Evolutionary conservation across 768 basidiomycete genomes (phyloP).

Genomic region (Hysterangium stoloniferum): DNA sequence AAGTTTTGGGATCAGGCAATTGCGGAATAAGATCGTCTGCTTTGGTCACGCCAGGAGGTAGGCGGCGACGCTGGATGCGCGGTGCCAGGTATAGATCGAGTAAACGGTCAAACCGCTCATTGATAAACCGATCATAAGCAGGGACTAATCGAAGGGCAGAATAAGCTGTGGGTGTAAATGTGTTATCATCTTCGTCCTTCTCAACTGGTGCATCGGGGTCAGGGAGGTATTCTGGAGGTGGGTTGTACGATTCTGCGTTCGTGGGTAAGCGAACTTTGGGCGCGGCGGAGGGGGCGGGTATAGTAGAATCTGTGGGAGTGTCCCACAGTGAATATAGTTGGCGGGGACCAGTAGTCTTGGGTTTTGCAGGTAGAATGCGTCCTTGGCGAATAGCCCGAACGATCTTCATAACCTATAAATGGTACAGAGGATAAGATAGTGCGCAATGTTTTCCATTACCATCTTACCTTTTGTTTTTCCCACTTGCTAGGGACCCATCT

Average conservation of each 20-base stretch:
- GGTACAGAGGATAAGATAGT: not conserved
- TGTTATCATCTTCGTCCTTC: slow-evolving; percentile 80
- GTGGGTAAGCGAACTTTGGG: slow-evolving; percentile 86
- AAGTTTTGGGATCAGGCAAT: slow-evolving; percentile 82
- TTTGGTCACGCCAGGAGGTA: slow-evolving; percentile 62
- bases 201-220: slow-evolving; percentile 74
- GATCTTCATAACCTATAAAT: slow-evolving; percentile 89
- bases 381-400: slow-evolving; percentile 97
- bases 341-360: slow-evolving; percentile 55
- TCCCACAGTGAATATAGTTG: slow-evolving; percentile 89
- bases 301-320: slow-evolving; percentile 49
- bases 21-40: slow-evolving; percentile 89
- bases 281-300: slow-evolving; percentile 84
- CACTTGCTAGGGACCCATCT: slow-evolving; percentile 97
- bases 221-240: slow-evolving; percentile 93
- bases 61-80: slow-evolving; percentile 74
- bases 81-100: slow-evolving; percentile 96
- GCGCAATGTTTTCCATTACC: not conserved
- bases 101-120: slow-evolving; percentile 88
- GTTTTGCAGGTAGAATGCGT: slow-evolving; percentile 85
- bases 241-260: slow-evolving; percentile 97
- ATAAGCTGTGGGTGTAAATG: slow-evolving; percentile 86
- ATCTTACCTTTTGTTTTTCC: slow-evolving; percentile 92
- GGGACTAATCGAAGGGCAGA: slow-evolving; percentile 82
- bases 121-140: slow-evolving; percentile 85